Evolutionary conservation across 2,329 filamentous ascomycete genomes (phyloP).

Genomic region (Daldinia sp.): DNA sequence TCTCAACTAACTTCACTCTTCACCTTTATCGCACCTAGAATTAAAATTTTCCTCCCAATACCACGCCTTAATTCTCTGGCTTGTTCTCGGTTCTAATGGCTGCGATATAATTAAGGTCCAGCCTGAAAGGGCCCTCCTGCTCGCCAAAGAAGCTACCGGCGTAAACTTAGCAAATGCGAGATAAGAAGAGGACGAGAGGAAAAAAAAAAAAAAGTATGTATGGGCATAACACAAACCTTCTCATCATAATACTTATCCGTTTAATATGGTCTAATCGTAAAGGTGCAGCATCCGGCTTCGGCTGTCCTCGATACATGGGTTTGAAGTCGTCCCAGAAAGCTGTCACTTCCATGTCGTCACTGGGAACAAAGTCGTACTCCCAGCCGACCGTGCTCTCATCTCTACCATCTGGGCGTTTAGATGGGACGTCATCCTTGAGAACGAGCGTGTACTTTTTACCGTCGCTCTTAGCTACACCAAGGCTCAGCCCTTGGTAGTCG

Average conservation of each 20-base stretch:
- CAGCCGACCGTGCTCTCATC: conserved; percentile 79
- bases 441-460: conserved; percentile 79
- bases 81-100: conserved; percentile 19
- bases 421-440: conserved; percentile 76
- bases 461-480: conserved; percentile 67
- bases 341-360: conserved; percentile 47
- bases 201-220: neutral
- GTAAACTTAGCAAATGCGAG: conserved; percentile 42
- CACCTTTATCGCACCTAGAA: neutral
- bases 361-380: conserved; percentile 74
- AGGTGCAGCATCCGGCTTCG: conserved; percentile 68
- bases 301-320: conserved; percentile 78
- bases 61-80: neutral
- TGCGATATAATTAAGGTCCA: conserved; percentile 37
- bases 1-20: neutral
- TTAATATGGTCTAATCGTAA: conserved; percentile 72
- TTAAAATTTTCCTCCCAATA: neutral
- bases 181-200: neutral
- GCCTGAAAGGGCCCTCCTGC: conserved; percentile 69
- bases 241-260: conserved; percentile 81
- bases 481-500: conserved; percentile 69
- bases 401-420: conserved; percentile 70
- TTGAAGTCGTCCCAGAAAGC: conserved; percentile 74
- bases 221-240: conserved; percentile 69
- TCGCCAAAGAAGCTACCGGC: conserved; percentile 77